phyloP scores from a whole-genome alignment of 257 asterid species.

The Rauvolfia tetraphylla region DNA sequence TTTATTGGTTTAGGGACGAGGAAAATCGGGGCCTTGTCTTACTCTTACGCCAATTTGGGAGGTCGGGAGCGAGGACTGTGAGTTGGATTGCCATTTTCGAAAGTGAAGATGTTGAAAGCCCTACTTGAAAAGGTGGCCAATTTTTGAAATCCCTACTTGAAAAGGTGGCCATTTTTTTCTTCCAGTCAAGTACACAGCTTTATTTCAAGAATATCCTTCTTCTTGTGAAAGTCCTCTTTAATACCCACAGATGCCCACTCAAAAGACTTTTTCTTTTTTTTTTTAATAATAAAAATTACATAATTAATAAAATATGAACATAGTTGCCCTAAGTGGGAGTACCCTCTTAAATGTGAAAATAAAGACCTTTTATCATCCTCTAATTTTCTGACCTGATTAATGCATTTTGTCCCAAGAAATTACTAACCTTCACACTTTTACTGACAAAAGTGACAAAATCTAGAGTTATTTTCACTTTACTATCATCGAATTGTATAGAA shows the following conservation, averaged over 20 bases:
- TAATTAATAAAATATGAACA: too few species aligned
- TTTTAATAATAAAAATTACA: too few species aligned
- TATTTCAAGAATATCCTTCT: too few species aligned
- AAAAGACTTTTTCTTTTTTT: too few species aligned
- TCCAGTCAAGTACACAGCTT: neutral
- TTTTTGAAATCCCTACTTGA: neutral
- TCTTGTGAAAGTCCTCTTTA: neutral
- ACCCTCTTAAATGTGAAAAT: too few species aligned
- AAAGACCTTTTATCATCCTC: too few species aligned
- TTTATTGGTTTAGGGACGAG: too few species aligned
- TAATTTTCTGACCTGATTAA: neutral
- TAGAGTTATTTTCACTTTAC: neutral
- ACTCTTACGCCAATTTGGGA: conserved; percentile 7
- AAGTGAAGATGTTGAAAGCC: conserved; percentile 7
- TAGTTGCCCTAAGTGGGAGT: too few species aligned
- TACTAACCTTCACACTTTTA: neutral
- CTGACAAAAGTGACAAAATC: neutral
- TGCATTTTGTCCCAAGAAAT: neutral
- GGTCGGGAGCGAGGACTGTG: neutral
- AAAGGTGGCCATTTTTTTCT: neutral
- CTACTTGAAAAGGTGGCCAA: too few species aligned
- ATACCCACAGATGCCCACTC: neutral
- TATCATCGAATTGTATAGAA: too few species aligned
- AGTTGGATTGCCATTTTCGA: conserved; percentile 11
- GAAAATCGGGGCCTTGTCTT: conserved; percentile 6